Conservation (phyloP, 1,284 basidiomycete genomes). For the Cryptococcus jaspeensis region DNA sequence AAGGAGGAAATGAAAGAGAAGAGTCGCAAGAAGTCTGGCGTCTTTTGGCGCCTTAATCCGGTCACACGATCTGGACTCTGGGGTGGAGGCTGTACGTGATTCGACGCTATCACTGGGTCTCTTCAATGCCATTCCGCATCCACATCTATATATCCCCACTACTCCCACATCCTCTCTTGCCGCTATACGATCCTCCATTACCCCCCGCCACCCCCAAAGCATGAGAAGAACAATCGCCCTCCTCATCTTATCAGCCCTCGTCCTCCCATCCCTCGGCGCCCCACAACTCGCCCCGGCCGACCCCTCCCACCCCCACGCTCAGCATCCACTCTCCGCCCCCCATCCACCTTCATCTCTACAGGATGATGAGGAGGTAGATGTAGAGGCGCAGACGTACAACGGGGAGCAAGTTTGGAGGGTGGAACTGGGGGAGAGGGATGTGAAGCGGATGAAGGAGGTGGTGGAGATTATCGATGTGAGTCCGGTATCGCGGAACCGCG, state of each 20-base stretch:
- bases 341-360: not conserved
- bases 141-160: not conserved
- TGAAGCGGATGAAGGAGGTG: conserved; percentile 7
- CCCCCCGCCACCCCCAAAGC: not conserved
- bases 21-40: not conserved
- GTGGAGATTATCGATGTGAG: conserved; percentile 28
- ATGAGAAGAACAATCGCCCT: not conserved
- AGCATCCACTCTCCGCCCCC: not conserved
- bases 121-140: no score
- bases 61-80: not conserved
- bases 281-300: not conserved
- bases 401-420: conserved; percentile 39
- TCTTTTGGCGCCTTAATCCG: no score
- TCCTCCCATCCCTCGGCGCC: not conserved
- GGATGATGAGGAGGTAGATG: not conserved
- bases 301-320: not conserved
- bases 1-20: not conserved
- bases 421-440: not conserved
- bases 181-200: not conserved
- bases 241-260: not conserved
- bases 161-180: not conserved
- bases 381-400: conserved; percentile 19
- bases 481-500: not conserved
- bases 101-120: not conserved
- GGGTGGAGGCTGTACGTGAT: not conserved